phyloP scores from a whole-genome alignment of 176 grass and related monocot species.

The Oryza australiensis region DNA sequence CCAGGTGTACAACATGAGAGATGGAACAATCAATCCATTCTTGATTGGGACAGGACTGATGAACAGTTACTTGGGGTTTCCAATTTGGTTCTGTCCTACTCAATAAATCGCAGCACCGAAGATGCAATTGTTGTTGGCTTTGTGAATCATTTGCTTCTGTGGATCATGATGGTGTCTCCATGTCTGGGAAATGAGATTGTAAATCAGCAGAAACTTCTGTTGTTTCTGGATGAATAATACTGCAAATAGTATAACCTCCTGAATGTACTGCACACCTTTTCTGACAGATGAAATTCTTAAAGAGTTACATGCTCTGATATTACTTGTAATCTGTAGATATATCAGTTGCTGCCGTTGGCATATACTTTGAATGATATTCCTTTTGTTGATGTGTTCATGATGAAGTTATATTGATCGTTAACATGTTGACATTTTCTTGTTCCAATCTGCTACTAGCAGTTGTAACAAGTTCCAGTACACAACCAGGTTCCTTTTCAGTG shows the following conservation, averaged over 20 bases:
- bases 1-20: constrained; percentile 18
- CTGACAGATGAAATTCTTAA: neutral
- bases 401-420: neutral
- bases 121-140: neutral
- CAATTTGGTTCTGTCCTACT: constrained; percentile 12
- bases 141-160: neutral
- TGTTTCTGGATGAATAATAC: constrained; percentile 8
- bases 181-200: neutral
- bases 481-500: neutral
- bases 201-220: constrained; percentile 1
- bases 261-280: neutral
- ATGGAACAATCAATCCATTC: neutral
- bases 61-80: neutral
- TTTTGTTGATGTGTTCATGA: neutral
- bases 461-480: neutral
- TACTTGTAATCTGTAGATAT: neutral
- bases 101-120: neutral
- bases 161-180: neutral
- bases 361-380: neutral
- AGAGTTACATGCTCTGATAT: neutral
- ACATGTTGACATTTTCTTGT: neutral
- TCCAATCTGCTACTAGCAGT: neutral
- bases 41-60: constrained; percentile 1
- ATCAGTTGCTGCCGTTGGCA: neutral
- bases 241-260: neutral